These are phyloP conservation scores for Microcyclosporella mali DNA, from an alignment of 2,329 filamentous ascomycete genomes.

Conservation along the genomic window DNA sequence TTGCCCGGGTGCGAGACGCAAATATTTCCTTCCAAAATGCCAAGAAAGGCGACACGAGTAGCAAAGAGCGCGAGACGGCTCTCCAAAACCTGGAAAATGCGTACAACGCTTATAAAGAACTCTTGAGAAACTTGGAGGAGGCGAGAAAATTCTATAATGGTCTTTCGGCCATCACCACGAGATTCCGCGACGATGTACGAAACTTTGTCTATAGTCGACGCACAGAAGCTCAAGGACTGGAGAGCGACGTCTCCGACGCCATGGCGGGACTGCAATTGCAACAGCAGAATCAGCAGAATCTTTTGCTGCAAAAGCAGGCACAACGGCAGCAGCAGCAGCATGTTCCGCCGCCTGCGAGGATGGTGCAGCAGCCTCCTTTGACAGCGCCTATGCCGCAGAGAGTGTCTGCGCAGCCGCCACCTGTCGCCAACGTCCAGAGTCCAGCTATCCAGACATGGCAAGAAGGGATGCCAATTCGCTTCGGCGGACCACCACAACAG, in stretches of 20 bases:
- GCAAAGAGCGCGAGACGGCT: slow-evolving; percentile 72
- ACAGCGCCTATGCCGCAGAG: slow-evolving; percentile 42
- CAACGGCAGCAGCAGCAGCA: slow-evolving; percentile 16
- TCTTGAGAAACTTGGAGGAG: slow-evolving; percentile 83
- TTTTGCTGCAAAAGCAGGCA: slow-evolving; percentile 9
- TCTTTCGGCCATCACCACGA: slow-evolving; percentile 75
- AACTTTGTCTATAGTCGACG: slow-evolving; percentile 75
- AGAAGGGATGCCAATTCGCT: slow-evolving; percentile 32
- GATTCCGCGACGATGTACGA: slow-evolving; percentile 74
- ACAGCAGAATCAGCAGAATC: slow-evolving; percentile 36
- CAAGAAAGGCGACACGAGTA: slow-evolving; percentile 59
- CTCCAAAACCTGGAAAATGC: slow-evolving; percentile 84
- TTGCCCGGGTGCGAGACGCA: slow-evolving; percentile 63
- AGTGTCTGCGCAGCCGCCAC: slow-evolving; percentile 48
- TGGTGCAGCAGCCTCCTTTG: slow-evolving; percentile 36
- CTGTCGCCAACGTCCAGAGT: slow-evolving; percentile 20
- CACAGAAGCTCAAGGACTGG: slow-evolving; percentile 71
- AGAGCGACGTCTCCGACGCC: slow-evolving; percentile 58
- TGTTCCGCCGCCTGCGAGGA: slow-evolving; percentile 18
- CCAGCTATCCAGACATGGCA: slow-evolving; percentile 26
- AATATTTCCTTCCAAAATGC: slow-evolving; percentile 74
- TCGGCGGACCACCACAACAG: slow-evolving; percentile 15
- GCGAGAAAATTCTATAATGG: slow-evolving; percentile 97
- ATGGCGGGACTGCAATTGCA: slow-evolving; percentile 54
- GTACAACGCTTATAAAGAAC: slow-evolving; percentile 94